Evolutionary conservation across 1,284 basidiomycete species (phyloP), one percentile per base, ranked within the genome.

Genomic region (Ustilago xerochloae): DNA sequence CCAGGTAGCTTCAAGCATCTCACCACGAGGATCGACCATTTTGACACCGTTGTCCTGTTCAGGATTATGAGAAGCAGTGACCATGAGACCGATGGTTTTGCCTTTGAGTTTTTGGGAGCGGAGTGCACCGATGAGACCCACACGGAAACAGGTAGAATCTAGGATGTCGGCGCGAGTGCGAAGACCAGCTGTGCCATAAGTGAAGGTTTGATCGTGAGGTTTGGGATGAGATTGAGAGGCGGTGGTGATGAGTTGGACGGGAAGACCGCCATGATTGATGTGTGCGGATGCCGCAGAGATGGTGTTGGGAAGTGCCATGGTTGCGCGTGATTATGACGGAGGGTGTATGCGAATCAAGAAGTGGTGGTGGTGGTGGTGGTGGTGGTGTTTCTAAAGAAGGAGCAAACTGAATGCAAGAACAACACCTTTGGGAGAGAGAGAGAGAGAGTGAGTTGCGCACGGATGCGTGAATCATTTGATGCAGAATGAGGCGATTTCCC

Each of bases 21-120:
- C 97, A n/a, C 97, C 97, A 13, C 90, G 90, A 16, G 97, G 93
- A 86, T 99, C 97, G 45, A 99, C 93, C 52, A 99, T 90, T 85
- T 99, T 99, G 69, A 98, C 93, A 33, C 97, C 97, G 85, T 99
- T 99, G 85, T 99, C 97, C 81, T 90, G 88, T 84, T 96, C 96
- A 18, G 96, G 96, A 85, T 99, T 99, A 86, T 99, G 97, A 24
- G 94, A 97, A 4, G 97, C 97, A 36, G 97, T 99, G 81, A 99
- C 91, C 97, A 99, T 99, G 22, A 99, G 92, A 30, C 97, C 97
- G 80, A 99, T 92, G 33, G 91, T 91, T 84, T 91, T 92, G 48
- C 97, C 95, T 83, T 91, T 91, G 35, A 95, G 87, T 74, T 90
- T 91, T 87, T 93, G 96, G 86, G 94, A 97, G 65, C 97, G 88